These are phyloP conservation scores for Diaporthe sp. DNA, from an alignment of 2,329 filamentous ascomycete species.

Conservation along the genomic window DNA sequence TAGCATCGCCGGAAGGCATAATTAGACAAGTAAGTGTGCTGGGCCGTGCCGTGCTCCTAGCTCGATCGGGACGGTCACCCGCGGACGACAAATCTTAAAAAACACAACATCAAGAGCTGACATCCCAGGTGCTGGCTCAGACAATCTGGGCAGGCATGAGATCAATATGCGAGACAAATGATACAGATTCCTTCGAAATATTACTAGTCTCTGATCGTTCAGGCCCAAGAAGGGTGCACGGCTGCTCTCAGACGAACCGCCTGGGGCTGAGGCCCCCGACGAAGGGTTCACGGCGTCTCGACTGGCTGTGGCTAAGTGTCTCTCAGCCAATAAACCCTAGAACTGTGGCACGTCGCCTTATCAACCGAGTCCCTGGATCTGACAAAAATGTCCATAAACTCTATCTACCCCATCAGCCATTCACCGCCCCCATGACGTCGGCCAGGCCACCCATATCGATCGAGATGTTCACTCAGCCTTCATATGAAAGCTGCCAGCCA, in stretches of 20 bases:
- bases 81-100: background rate
- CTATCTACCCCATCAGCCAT: too few species aligned
- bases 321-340: background rate
- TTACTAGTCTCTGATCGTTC: background rate
- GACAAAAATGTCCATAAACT: too few species aligned
- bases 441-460: background rate
- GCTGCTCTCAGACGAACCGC: background rate
- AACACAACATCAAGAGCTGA: background rate
- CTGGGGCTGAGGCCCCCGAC: background rate
- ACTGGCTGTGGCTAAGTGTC: background rate
- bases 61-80: background rate
- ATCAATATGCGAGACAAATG: too few species aligned
- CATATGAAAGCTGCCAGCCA: background rate
- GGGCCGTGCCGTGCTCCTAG: slow-evolving; percentile 4
- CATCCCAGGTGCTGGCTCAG: background rate
- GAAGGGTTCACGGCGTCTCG: background rate
- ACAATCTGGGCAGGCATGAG: background rate
- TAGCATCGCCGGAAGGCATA: background rate
- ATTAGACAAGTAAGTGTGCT: background rate
- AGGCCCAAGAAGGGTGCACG: background rate
- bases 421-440: background rate
- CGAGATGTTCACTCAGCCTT: background rate
- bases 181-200: background rate
- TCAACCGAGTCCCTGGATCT: background rate
- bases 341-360: background rate